Evolutionary conservation across 257 asterid species (phyloP).

Genomic region (Perilla frutescens): DNA sequence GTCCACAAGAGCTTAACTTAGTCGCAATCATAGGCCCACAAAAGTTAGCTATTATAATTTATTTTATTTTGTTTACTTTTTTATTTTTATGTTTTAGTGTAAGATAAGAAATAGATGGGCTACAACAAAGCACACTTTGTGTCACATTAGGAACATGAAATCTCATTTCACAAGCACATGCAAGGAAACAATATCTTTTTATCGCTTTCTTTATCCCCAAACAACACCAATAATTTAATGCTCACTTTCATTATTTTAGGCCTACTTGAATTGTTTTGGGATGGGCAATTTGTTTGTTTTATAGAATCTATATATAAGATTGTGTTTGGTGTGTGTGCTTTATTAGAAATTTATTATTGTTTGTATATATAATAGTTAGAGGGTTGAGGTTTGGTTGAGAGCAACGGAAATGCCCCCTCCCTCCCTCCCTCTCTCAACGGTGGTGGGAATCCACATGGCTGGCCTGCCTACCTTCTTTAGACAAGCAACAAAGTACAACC

Average conservation of each 20-base stretch:
- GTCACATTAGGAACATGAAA: conserved; percentile 39
- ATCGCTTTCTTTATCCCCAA: conserved; percentile 34
- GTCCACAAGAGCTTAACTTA: conserved; percentile 48
- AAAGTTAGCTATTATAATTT: not conserved
- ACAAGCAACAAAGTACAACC: not conserved
- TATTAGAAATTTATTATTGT: not conserved
- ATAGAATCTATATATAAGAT: conserved; percentile 28
- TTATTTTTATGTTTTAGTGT: not conserved
- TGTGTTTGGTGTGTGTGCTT: conserved; percentile 1
- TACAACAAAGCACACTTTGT: conserved; percentile 27
- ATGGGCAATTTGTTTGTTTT: conserved; percentile 38
- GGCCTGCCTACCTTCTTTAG: not conserved
- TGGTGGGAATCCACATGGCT: not conserved
- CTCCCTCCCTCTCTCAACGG: not conserved
- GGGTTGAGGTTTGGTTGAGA: not conserved
- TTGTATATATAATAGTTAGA: too few relatives aligned
- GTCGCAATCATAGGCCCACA: conserved; percentile 45
- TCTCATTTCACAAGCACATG: conserved; percentile 49
- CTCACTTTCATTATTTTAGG: conserved; percentile 28
- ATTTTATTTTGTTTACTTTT: too few relatives aligned
- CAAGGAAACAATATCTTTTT: conserved; percentile 29
- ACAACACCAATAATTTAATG: conserved; percentile 31
- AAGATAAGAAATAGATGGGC: not conserved
- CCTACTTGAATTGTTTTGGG: conserved; percentile 37
- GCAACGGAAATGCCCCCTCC: not conserved